Evolutionary conservation across 305 asterid species (phyloP).

Genomic region (Vinca major): DNA sequence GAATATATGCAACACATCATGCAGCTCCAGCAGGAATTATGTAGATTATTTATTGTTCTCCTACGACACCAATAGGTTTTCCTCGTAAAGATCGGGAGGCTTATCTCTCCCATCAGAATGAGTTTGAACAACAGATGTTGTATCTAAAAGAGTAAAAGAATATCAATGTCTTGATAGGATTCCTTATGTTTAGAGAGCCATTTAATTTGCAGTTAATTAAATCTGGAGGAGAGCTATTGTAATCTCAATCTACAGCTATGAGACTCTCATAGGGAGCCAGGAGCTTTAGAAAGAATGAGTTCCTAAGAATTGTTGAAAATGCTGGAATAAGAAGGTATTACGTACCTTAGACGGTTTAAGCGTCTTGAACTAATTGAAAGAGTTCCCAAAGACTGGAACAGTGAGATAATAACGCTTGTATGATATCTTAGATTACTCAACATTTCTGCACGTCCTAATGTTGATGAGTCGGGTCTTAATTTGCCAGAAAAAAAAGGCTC

Average conservation of each 20-base stretch:
- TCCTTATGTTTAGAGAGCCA: background rate
- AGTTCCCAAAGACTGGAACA: constrained; percentile 93
- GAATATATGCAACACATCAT: background rate
- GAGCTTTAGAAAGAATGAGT: background rate
- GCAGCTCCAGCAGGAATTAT: background rate
- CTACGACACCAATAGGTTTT: background rate
- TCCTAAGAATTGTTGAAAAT: background rate
- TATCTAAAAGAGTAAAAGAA: background rate
- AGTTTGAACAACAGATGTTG: background rate
- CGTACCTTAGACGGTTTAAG: constrained; percentile 92
- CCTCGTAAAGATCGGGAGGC: background rate
- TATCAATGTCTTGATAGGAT: background rate
- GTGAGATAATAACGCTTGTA: constrained; percentile 88
- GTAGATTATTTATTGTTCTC: background rate
- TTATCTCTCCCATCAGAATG: background rate
- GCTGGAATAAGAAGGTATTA: constrained; percentile 9
- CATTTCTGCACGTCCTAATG: constrained; percentile 99
- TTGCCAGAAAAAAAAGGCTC: constrained; percentile 97
- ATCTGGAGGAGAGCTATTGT: background rate
- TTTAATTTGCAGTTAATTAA: background rate
- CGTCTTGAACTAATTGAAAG: constrained; percentile 94
- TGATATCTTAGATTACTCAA: constrained; percentile 97
- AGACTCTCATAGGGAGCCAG: background rate
- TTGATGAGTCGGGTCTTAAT: constrained; percentile 85
- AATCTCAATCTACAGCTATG: background rate